Base-by-base conservation (phyloP, 208 protist species). In the Trypanosomatidae sp. region DNA sequence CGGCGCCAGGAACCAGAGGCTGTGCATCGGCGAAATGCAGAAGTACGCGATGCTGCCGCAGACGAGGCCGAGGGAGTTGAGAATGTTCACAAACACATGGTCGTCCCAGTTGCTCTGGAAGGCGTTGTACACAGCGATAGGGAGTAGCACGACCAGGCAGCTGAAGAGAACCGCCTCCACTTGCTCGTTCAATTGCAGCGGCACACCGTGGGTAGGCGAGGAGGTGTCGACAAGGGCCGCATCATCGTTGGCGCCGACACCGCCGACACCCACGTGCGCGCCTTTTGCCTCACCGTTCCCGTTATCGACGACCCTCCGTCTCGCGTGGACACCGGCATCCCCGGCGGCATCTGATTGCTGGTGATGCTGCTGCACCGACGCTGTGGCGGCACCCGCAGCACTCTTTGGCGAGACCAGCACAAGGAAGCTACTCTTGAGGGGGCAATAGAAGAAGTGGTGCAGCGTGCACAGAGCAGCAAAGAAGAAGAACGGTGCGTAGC, bases 341-440 rank as follows among this genome's bases (percentile, higher is more conserved):
- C 30, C 65, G 13, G 67, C 15, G 1, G 36, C 33, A 50, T 69
- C 59, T 13, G 56, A 33, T 71, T 71, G 64, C 30, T 46, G 62
- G 0, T 33, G 5, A 30, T 68, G 52, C 30, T 69, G 36, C 39
- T 13, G 52, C 55, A 5, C 47, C 5, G 33, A 25, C 28, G 58
- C 55, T 9, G 46, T 41, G 1, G 66, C 41, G 19, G 65, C 53
- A 7, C 22, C 39, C 39, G 52, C 66, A 47, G 69, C 58, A 12
- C 25, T 25, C 25, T 64, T 50, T 1, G 79, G 65, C 2, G 69
- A 36, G 0, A 76, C 76, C 55, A 72, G 56, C 59, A 69, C 56
- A 46, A 67, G 91, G 67, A 95, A 97, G 76, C 89, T 95, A 77
- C 93, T 97, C 60, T 82, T 72, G 66, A 95, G 60, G 0, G 89